phyloP scores from a whole-genome alignment of 345 rosid species.

The Sonneratia caseolaris region DNA sequence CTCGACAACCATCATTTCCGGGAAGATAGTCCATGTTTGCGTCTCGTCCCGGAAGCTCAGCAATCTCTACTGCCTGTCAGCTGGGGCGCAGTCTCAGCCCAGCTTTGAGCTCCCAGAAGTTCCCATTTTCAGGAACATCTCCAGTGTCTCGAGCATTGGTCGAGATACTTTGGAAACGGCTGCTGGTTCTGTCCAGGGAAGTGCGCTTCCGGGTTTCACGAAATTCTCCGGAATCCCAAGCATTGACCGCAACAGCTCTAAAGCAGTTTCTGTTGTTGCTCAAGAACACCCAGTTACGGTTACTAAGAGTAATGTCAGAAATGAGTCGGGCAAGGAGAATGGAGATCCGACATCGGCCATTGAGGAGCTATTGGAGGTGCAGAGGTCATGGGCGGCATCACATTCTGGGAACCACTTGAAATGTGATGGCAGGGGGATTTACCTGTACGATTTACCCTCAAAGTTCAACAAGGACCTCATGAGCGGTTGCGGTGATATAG shows the following conservation, averaged over 20 bases:
- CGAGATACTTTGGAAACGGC: slow-evolving; percentile 9
- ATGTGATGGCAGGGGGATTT: slow-evolving; percentile 52
- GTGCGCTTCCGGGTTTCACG: not conserved
- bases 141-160: not conserved
- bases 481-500: slow-evolving; percentile 65
- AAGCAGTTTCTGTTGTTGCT: not conserved
- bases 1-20: slow-evolving; percentile 59
- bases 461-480: slow-evolving; percentile 74
- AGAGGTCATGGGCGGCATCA: slow-evolving; percentile 48
- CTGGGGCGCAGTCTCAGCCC: slow-evolving; percentile 60
- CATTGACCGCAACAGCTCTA: not conserved
- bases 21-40: slow-evolving; percentile 55
- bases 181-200: slow-evolving; percentile 12
- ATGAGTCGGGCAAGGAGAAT: slow-evolving; percentile 18
- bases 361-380: slow-evolving; percentile 37
- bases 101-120: slow-evolving; percentile 27
- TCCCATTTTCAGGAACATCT: slow-evolving; percentile 14
- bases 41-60: slow-evolving; percentile 71
- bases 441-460: slow-evolving; percentile 65
- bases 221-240: not conserved
- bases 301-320: slow-evolving; percentile 1
- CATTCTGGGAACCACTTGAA: slow-evolving; percentile 1
- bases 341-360: slow-evolving; percentile 31
- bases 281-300: not conserved
- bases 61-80: slow-evolving; percentile 73